Evolutionary conservation across 2,329 filamentous ascomycete species (phyloP).

Genomic region (Hirsutella minnesotensis): DNA sequence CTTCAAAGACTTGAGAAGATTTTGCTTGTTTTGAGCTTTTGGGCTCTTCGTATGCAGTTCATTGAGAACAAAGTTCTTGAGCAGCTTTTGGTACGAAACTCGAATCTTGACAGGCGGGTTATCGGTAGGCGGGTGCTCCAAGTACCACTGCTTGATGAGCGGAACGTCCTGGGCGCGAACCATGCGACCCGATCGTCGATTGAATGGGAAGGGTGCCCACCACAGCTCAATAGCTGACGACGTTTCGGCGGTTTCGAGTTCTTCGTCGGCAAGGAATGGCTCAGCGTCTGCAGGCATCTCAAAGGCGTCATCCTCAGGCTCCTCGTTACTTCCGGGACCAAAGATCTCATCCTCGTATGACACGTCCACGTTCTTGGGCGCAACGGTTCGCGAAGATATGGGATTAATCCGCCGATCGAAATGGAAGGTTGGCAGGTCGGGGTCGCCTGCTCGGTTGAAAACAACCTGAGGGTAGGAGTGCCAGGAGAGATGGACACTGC

Average conservation of each 20-base stretch:
- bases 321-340: constrained; percentile 62
- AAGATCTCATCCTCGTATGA: constrained; percentile 94
- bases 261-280: constrained; percentile 82
- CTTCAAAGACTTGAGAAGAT: constrained; percentile 81
- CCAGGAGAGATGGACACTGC: constrained; percentile 88
- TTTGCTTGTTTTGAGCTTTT: constrained; percentile 92
- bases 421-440: constrained; percentile 87
- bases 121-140: constrained; percentile 83
- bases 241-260: constrained; percentile 80
- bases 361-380: constrained; percentile 83
- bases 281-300: constrained; percentile 68
- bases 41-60: constrained; percentile 92
- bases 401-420: constrained; percentile 98
- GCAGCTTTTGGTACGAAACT: constrained; percentile 94
- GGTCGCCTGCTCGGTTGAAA: constrained; percentile 78
- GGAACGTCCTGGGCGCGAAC: constrained; percentile 95
- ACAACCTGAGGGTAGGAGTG: constrained; percentile 90
- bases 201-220: constrained; percentile 97
- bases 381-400: constrained; percentile 87
- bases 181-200: constrained; percentile 89
- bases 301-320: constrained; percentile 71
- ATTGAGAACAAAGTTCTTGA: constrained; percentile 93
- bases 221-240: constrained; percentile 84
- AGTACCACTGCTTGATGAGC: constrained; percentile 94
- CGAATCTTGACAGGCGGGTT: constrained; percentile 88